Evolutionary conservation across 2,329 filamentous ascomycete genomes (phyloP), one percentile per base, ranked within the genome.

Genomic region (Sporothrix protearum): DNA sequence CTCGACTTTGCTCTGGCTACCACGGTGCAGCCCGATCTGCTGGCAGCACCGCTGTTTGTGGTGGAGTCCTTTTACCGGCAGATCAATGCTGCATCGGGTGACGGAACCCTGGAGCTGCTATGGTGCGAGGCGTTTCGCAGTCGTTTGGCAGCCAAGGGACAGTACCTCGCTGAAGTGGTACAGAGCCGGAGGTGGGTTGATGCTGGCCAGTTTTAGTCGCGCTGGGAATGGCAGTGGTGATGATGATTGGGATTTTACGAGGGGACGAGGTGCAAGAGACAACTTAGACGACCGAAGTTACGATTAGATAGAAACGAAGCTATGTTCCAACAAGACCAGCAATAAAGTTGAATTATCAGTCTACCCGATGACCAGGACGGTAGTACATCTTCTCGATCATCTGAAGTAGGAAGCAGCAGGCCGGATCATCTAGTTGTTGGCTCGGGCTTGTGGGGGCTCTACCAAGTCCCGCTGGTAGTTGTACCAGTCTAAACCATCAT

Each of bases 51-150:
- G 3, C 79, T 86, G 76, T 79, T 77, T 8, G 79, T 83, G 16
- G 83, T 81, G 0, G 77, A 82, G 73, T 77, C 80, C n/a, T 81
- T 83, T 47, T 86, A 83, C 74, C 78, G 77, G 30, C 79, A 80
- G 7, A 78, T 83, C 63, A 80, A 81, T 69, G 76, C 78, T 8
- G 75, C 77, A 7, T 80, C 80, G 2, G 80, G 81, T 59, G 82
- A 84, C 36, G 82, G 81, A 3, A 74, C 82, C 33, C 76, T 84
- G 39, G 85, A 86, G 76, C 74, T 84, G 14, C 76, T 84, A 73
- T 86, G 85, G 84, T 81, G 85, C 51, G 82, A 84, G 8, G 79
- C 76, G 2, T 86, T 86, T 73, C 78, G 80, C 55, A 76, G 75
- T 36, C 77, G 82, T 10, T 72, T 86, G 71, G 71, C 75, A 39